A percentile compares a stretch with the other conserved stretches of the same genome.
phyloP scores from a whole-genome alignment of 345 rosid species.

The Mallotus nudiflorus region DNA sequence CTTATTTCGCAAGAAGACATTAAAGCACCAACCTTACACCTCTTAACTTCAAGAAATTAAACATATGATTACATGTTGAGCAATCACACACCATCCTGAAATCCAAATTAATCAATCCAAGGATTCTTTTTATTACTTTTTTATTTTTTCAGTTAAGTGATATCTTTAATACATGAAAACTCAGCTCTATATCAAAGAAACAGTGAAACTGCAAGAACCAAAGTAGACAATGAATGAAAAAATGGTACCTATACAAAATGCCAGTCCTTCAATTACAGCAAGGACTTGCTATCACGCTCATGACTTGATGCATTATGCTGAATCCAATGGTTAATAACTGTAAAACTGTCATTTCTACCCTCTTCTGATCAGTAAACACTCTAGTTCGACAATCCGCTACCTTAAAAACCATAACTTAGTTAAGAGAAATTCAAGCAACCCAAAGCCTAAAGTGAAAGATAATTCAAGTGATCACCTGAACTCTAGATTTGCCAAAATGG shows the following conservation, averaged over 20 bases:
- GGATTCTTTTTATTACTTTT: too few species aligned
- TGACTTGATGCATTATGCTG: conserved; percentile 9
- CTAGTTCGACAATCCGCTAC: conserved; percentile 84
- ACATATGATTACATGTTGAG: not conserved
- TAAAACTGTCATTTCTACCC: conserved; percentile 70
- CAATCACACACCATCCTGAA: not conserved
- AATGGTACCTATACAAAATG: conserved; percentile 76
- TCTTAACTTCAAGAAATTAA: not conserved
- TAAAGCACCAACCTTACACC: not conserved
- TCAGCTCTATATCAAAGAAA: not conserved
- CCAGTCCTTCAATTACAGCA: conserved; percentile 90
- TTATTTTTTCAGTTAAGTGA: conserved; percentile 4
- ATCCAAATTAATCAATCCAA: not conserved
- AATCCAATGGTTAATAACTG: conserved; percentile 61
- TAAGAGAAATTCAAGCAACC: too few species aligned
- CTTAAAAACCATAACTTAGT: conserved; percentile 39
- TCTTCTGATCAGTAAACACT: conserved; percentile 84
- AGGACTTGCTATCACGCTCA: conserved; percentile 31
- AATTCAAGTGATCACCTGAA: conserved; percentile 53
- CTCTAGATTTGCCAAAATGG: conserved; percentile 71
- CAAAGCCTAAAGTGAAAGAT: not conserved
- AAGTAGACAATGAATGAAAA: not conserved
- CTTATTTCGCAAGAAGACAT: not conserved
- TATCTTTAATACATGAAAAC: not conserved
- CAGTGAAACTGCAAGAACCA: not conserved